Evolutionary conservation across 2,329 filamentous ascomycete species (phyloP), one percentile per base, ranked within the genome.

Genomic region (Phaeomoniella chlamydospora): DNA sequence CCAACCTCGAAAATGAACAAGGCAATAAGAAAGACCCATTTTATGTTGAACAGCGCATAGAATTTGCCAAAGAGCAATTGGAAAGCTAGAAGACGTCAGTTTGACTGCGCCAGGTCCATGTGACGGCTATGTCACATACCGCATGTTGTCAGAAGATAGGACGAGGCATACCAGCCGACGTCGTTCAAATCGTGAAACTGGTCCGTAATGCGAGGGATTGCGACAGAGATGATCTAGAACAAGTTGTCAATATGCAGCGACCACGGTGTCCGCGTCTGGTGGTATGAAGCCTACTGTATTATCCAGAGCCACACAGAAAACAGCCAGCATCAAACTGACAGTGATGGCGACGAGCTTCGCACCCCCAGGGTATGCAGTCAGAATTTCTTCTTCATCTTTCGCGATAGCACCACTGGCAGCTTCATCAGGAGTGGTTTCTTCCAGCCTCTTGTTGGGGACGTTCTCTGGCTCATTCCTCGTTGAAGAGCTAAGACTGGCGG

Each of bases 1-100:
- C 52, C 52, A 3, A 53, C 18, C 22, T 54, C 51, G 31, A 55
- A 55, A 22, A 53, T 43, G 9, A 41, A 38, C 16, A 53, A 50
- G 12, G 49, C 45, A 11, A 39, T 31, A 14, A 55, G 37, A 37
- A 47, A 54, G 15, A 46, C 45, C 32, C 44, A 51, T 44, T 54
- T 55, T 36, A 52, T 49, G 6, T 46, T 43, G 40, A 45, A 44
- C n/a, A 42, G 43, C 10, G 36, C 43, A 31, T 47, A 45, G 11
- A 50, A 18, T 18, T 49, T 46, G 9, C 43, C 46, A 11, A 40
- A 45, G 30, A 42, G 29, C 19, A 44, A 42, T 31, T 51, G 47
- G 22, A 37, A 37, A 11, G 35, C 22, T 18, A 26, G 30, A n/a
- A 26, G 14, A 26, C n/a, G n/a, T n/a, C n/a, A n/a, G n/a, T n/a